Conservation (phyloP, 1,139 yeast species). For the Pichia sp. region DNA sequence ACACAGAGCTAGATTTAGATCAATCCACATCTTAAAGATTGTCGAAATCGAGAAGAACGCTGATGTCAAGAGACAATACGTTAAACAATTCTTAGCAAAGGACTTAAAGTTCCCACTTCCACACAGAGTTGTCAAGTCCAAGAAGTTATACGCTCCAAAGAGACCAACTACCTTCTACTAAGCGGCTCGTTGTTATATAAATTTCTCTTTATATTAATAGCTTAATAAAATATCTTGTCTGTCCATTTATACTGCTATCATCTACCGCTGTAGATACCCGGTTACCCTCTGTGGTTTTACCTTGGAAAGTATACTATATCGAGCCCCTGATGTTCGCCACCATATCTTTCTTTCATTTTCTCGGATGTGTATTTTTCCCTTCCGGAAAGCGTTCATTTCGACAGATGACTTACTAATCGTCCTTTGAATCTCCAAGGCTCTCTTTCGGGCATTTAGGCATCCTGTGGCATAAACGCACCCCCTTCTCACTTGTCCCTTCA, state of each 20-base stretch:
- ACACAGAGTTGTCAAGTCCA: constrained; percentile 95
- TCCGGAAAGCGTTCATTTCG: not conserved
- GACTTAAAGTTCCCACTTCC: constrained; percentile 99
- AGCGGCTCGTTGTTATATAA: constrained; percentile 25
- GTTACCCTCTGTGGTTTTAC: too few relatives aligned
- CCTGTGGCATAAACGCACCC: too few relatives aligned
- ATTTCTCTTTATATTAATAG: constrained; percentile 18
- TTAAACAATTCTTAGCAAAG: constrained; percentile 93
- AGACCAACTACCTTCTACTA: constrained; percentile 98
- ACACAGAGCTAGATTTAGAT: constrained; percentile 99
- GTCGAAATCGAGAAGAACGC: constrained; percentile 97
- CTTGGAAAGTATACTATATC: not conserved
- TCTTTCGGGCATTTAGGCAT: too few relatives aligned
- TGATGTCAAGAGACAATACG: constrained; percentile 99
- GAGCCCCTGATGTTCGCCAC: not conserved
- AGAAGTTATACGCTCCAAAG: constrained; percentile 83
- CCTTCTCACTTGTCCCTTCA: not conserved
- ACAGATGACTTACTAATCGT: not conserved
- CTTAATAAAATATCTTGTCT: constrained; percentile 19
- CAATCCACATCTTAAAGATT: constrained; percentile 97
- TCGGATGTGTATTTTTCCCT: not conserved
- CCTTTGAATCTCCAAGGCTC: too few relatives aligned
- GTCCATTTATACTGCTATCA: constrained; percentile 1
- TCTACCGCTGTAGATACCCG: too few relatives aligned
- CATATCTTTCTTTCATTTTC: not conserved